Conservation (phyloP, 495 filamentous ascomycete genomes). For the Aspergillus homomorphus region DNA sequence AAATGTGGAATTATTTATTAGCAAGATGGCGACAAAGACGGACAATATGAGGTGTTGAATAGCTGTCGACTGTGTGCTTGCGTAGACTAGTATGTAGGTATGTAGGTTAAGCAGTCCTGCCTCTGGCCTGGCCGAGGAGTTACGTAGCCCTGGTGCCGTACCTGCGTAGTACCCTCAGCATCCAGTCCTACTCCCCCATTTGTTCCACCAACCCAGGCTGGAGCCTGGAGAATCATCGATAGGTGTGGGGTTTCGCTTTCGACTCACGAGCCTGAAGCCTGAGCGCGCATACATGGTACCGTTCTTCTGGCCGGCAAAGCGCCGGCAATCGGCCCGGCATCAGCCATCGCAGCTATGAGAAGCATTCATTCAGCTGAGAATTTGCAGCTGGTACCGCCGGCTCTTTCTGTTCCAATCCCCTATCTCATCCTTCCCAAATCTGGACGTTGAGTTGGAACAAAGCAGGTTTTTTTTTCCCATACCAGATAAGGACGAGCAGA, state of each 20-base stretch:
- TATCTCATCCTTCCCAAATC: no score
- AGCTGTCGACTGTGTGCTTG: neutral
- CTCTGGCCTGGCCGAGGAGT: neutral
- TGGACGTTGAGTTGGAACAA: neutral
- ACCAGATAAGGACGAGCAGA: neutral
- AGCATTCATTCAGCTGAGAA: neutral
- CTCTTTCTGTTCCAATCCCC: no score
- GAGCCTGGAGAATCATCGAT: slow-evolving; percentile 8
- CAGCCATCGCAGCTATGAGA: slow-evolving; percentile 3
- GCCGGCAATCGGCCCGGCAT: slow-evolving; percentile 22
- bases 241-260: slow-evolving; percentile 11
- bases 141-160: slow-evolving; percentile 19
- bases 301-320: neutral
- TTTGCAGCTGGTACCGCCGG: neutral
- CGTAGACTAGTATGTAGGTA: slow-evolving; percentile 5
- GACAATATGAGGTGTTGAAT: neutral
- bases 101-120: neutral
- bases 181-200: slow-evolving; percentile 16
- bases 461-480: neutral
- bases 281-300: neutral
- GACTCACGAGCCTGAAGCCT: slow-evolving; percentile 1
- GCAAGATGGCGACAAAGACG: neutral
- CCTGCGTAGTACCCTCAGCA: slow-evolving; percentile 24
- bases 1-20: neutral
- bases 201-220: slow-evolving; percentile 14